Base-by-base conservation (phyloP, 1,139 yeast species). In the Zygoascus hellenicus region DNA sequence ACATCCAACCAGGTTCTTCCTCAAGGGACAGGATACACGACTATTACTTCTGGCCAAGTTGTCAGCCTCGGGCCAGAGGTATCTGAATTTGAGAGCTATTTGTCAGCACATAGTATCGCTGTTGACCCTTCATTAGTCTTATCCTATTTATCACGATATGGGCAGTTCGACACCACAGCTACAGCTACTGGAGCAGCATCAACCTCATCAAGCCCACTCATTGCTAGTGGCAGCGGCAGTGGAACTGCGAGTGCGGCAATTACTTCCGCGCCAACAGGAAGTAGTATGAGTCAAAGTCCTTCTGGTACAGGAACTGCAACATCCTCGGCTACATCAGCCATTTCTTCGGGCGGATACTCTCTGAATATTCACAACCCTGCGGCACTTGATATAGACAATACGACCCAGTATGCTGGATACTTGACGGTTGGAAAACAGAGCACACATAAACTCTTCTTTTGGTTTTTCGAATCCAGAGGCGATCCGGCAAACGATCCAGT, bases 371-470 rank as follows among this genome's bases (percentile, higher is more conserved):
- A 55, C 38, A 53, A 56, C 35, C 68, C 69, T 1, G 39, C 48
- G 11, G 42, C 48, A 11, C 55, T 66, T n/a, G 61, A 62, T 3
- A 54, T 65, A 10, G 71, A 67, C 51, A 43, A 49, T 10, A 69
- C 64, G 33, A 60, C 58, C 78, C 96, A 88, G 66, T 83, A 81
- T 64, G 78, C 94, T 39, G 97, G 97, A 48, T 89, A 89, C 66
- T 75, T 89, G 62, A 96, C 89, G 63, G 77, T 80, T 34, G 53
- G 54, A 6, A 87, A 81, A 46, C 86, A 83, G 59, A 92, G 83
- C 5, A 94, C 84, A 60, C 85, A 84, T 65, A 95, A 87, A 65
- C 78, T 84, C 62, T 87, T 87, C 65, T 87, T 81, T 67, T 86
- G 86, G 84, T 78, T 80, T 56, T 82, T 81, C 54, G 88, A 82